Percentiles rank a stretch among this genome's conserved stretches.
These are phyloP conservation scores for Mrakia frigida DNA, from an alignment of 768 basidiomycete genomes.

Conservation along the genomic window DNA sequence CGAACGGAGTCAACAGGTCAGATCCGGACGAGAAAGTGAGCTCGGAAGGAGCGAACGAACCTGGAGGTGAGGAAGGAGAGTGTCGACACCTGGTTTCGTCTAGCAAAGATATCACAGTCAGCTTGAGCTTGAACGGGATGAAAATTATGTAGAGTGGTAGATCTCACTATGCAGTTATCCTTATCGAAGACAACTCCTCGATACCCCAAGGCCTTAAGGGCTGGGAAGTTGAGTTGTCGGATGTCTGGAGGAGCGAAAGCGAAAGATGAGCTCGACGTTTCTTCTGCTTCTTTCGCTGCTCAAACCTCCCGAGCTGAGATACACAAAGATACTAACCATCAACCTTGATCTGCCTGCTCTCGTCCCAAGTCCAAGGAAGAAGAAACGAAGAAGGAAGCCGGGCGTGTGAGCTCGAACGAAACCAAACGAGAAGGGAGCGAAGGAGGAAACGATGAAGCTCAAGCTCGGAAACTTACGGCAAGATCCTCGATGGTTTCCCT, in stretches of 20 bases:
- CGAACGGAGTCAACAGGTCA: neutral
- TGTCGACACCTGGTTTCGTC: conserved; percentile 76
- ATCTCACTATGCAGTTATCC: conserved; percentile 85
- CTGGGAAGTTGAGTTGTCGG: conserved; percentile 40
- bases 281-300: no score
- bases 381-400: neutral
- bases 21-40: neutral
- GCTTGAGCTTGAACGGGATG: neutral
- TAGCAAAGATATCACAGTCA: conserved; percentile 40
- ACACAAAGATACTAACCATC: neutral
- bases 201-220: conserved; percentile 66
- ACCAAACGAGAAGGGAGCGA: no score
- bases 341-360: conserved; percentile 21
- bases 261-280: no score
- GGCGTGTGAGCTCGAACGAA: neutral
- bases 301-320: no score
- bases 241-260: conserved; percentile 35
- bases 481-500: neutral
- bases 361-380: no score
- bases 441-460: neutral
- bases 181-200: conserved; percentile 93
- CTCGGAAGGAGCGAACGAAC: conserved; percentile 46
- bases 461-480: neutral
- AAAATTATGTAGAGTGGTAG: neutral
- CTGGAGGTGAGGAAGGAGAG: conserved; percentile 67